These are phyloP conservation scores for Apophysomyces trapeziformis DNA, from an alignment of 371 early-diverging fungal species.

Conservation along the genomic window DNA sequence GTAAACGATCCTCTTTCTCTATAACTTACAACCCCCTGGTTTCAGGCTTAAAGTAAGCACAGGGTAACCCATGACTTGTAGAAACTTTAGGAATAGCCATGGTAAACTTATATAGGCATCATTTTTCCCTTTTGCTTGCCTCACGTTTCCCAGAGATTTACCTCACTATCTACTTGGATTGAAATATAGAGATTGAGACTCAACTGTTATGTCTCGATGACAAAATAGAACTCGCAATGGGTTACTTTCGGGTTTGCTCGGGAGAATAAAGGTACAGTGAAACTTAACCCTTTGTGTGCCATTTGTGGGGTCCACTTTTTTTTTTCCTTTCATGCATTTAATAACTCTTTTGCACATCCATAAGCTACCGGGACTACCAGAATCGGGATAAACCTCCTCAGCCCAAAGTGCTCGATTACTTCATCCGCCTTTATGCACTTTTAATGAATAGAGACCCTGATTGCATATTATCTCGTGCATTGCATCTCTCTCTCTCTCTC, in stretches of 20 bases:
- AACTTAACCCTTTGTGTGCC: no score
- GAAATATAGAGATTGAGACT: background rate
- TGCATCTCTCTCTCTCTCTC: background rate
- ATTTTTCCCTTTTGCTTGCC: background rate
- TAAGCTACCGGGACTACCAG: no score
- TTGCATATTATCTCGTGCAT: constrained; percentile 8
- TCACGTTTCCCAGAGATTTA: no score
- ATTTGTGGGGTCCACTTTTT: no score
- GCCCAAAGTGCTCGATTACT: no score
- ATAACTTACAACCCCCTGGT: background rate
- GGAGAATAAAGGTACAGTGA: no score
- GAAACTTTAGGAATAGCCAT: background rate
- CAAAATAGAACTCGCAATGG: background rate
- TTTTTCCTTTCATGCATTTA: no score
- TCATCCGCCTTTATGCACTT: background rate
- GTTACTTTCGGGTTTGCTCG: background rate
- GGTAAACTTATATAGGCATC: no score
- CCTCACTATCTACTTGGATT: background rate
- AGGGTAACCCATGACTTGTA: background rate
- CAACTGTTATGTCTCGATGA: background rate
- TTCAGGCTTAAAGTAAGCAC: background rate
- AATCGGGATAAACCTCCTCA: no score
- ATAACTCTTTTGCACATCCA: no score
- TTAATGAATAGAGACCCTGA: background rate
- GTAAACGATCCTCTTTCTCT: background rate